These are phyloP conservation scores for Rhizoclosmatium globosum DNA, from an alignment of 192 early-diverging fungal species.

Conservation along the genomic window DNA sequence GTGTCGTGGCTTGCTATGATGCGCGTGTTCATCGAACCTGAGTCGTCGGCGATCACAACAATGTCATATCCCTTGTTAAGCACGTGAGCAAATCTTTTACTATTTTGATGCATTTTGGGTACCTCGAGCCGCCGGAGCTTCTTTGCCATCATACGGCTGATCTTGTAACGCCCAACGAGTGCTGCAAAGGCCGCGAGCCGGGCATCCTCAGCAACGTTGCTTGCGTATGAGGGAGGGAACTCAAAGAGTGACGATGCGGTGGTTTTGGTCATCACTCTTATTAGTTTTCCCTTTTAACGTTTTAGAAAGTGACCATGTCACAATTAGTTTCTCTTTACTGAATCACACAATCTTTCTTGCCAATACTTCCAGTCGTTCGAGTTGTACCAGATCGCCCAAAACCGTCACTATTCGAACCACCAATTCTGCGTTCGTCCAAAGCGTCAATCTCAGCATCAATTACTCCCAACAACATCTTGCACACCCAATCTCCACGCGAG, in stretches of 20 bases:
- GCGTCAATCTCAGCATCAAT: conserved; percentile 22
- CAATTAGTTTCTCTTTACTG: not conserved
- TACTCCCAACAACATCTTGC: conserved; percentile 20
- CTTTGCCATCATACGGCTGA: conserved; percentile 24
- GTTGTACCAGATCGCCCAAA: not conserved
- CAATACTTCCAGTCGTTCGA: not conserved
- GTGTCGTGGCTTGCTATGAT: not conserved
- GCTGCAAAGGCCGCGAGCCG: not conserved
- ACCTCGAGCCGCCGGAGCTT: conserved; percentile 28
- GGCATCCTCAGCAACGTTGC: not conserved
- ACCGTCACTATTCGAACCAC: not conserved
- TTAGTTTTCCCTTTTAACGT: not conserved
- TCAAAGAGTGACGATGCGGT: not conserved
- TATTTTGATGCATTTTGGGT: not conserved
- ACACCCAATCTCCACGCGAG: conserved; percentile 23
- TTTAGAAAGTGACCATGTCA: no score
- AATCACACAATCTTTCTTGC: not conserved
- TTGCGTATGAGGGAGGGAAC: not conserved
- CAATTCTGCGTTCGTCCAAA: conserved; percentile 1
- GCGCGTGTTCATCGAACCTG: conserved; percentile 21
- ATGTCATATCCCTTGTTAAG: conserved; percentile 21
- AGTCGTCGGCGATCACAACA: conserved; percentile 32
- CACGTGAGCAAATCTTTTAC: not conserved
- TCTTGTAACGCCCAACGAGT: not conserved
- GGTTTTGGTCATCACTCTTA: not conserved